phyloP scores from a whole-genome alignment of 352 stramenopile genomes.

The Pythium graminicola region DNA sequence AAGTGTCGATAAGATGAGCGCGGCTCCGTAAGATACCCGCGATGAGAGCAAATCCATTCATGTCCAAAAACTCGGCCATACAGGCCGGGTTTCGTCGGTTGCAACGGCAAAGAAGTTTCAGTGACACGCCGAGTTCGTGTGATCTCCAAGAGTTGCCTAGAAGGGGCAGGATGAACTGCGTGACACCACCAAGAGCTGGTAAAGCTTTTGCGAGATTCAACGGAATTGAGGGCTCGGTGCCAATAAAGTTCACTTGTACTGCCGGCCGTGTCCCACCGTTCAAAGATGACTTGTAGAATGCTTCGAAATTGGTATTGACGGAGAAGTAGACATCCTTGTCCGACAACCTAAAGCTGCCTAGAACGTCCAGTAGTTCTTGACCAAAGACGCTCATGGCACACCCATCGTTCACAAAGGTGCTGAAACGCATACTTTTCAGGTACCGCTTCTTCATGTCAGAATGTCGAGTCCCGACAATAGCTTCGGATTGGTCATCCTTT shows the following conservation, averaged over 20 bases:
- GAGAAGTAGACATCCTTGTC: constrained; percentile 56
- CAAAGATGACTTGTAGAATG: constrained; percentile 13
- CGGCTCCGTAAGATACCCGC: constrained; percentile 33
- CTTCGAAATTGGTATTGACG: constrained; percentile 47
- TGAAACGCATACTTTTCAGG: constrained; percentile 35
- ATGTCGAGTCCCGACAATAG: neutral
- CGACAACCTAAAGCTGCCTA: constrained; percentile 51
- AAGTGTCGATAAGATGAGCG: constrained; percentile 44
- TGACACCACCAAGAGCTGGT: constrained; percentile 53
- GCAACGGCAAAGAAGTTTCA: constrained; percentile 42
- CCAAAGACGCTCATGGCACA: constrained; percentile 59
- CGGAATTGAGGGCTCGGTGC: constrained; percentile 33
- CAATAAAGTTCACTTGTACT: constrained; percentile 46
- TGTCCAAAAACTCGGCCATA: constrained; percentile 54
- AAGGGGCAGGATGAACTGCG: constrained; percentile 51
- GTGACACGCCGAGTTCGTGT: constrained; percentile 36
- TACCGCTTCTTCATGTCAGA: constrained; percentile 28
- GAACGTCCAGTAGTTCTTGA: constrained; percentile 45
- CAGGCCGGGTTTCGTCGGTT: constrained; percentile 51
- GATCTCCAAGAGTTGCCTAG: constrained; percentile 43
- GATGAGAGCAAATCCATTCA: constrained; percentile 54
- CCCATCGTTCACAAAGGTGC: constrained; percentile 47
- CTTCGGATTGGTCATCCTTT: constrained; percentile 32
- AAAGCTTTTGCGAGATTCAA: constrained; percentile 54
- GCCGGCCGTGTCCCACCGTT: neutral